phyloP scores from a whole-genome alignment of 1,284 basidiomycete genomes.

The Spongiforma sp. region DNA sequence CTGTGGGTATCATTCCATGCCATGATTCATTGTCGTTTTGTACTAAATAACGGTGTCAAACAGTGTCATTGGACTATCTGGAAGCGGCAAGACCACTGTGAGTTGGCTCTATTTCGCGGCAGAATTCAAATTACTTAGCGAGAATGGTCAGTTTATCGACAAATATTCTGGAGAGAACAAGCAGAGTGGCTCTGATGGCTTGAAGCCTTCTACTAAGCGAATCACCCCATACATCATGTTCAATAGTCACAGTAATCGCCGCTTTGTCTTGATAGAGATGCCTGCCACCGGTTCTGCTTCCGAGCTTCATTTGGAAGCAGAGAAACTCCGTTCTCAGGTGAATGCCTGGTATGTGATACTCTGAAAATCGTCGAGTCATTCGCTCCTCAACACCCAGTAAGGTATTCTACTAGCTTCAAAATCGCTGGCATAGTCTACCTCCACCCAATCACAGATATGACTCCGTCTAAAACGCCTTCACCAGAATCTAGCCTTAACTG shows the following conservation, averaged over 20 bases:
- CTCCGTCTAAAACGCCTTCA: background rate
- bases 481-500: background rate
- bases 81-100: constrained; percentile 16
- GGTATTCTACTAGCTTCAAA: background rate
- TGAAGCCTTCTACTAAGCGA: background rate
- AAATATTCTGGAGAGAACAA: background rate
- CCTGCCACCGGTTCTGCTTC: constrained; percentile 1
- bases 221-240: constrained; percentile 3
- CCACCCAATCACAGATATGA: constrained; percentile 10
- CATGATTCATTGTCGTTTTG: background rate
- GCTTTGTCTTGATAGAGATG: constrained; percentile 10
- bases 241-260: background rate
- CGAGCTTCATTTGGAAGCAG: background rate
- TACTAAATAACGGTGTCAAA: background rate
- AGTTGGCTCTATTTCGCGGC: too few relatives aligned
- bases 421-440: constrained; percentile 7
- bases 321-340: background rate
- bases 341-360: background rate
- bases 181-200: background rate
- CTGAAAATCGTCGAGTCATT: background rate
- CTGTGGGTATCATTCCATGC: background rate
- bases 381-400: background rate
- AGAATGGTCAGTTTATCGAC: constrained; percentile 12
- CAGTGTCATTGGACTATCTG: constrained; percentile 13
- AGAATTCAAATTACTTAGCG: background rate